phyloP scores from a whole-genome alignment of 2,329 filamentous ascomycete genomes.

The Trichoderma simmonsii region DNA sequence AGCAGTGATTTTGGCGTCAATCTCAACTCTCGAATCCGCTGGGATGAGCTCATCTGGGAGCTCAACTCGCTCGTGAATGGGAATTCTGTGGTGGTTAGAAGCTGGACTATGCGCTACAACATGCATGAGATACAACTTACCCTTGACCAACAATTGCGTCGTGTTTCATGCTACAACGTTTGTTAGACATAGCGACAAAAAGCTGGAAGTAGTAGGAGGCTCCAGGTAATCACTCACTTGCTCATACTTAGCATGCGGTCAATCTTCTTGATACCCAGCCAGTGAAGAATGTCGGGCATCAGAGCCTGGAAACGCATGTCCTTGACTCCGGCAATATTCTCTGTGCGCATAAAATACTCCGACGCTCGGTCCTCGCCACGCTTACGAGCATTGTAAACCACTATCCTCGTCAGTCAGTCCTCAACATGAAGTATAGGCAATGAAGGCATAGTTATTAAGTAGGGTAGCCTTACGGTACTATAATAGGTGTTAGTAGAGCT shows the following conservation, averaged over 20 bases:
- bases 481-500: conserved; percentile 30
- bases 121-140: conserved; percentile 39
- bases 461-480: conserved; percentile 44
- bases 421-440: not conserved
- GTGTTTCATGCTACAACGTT: conserved; percentile 72
- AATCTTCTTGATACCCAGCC: conserved; percentile 98
- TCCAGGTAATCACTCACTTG: conserved; percentile 54
- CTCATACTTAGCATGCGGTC: conserved; percentile 99
- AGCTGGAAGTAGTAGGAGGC: not conserved
- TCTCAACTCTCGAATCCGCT: conserved; percentile 93
- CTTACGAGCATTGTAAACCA: conserved; percentile 77
- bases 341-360: conserved; percentile 95
- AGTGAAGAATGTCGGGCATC: conserved; percentile 97
- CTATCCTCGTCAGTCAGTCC: conserved; percentile 24
- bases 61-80: conserved; percentile 84
- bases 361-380: conserved; percentile 75
- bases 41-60: conserved; percentile 94
- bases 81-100: conserved; percentile 53
- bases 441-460: conserved; percentile 7
- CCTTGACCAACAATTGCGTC: conserved; percentile 83
- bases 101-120: not conserved
- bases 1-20: conserved; percentile 96
- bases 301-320: conserved; percentile 97
- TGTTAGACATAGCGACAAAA: not conserved
- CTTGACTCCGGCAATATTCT: conserved; percentile 96